Evolutionary conservation across 108 stramenopile genomes (phyloP), one percentile per base, ranked within the genome.

Genomic region (Fistulifera pelliculosa): DNA sequence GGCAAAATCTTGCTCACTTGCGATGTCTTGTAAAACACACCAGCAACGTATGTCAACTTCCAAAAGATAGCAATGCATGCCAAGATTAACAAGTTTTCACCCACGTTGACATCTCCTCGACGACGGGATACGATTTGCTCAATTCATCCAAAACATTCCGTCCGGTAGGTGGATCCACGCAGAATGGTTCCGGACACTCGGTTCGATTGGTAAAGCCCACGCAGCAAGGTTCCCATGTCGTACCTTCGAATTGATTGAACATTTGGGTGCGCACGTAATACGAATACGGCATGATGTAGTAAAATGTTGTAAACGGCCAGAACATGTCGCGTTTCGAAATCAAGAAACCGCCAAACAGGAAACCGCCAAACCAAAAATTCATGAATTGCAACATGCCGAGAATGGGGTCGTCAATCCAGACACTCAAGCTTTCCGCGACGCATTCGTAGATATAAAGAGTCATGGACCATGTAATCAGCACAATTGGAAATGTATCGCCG

Each of bases 331-430:
- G 31, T 28, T 27, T 15, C 11, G 72, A 52, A 14, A 73, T 60
- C 14, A 68, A 38, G 58, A 68, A 64, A 10, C 67, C 67, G 23
- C 48, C 56, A 56, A 61, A 72, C 25, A 72, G 41, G 45, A 72
- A 72, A 13, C 35, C 38, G 19, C 47, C 52, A 58, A 72, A 65
- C 56, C 56, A 57, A 43, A 57, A 57, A 18, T 57, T 57, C 56
- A 57, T 57, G 43, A 57, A 57, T 27, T 57, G 42, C 18, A 57
- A 41, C 56, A 57, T 57, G 3, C 56, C 56, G 12, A 57, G 56
- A 44, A 57, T 57, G 6, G 56, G 56, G 15, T 57, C 43, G 17
- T 57, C 56, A 42, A 64, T 58, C 48, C 56, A 38, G 0, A 68
- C 72, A 8, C 66, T 27, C 26, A 73, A 41, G 11, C n/a, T n/a